These are phyloP conservation scores for Termitomyces sp. DNA, from an alignment of 768 basidiomycete species.

Conservation along the genomic window DNA sequence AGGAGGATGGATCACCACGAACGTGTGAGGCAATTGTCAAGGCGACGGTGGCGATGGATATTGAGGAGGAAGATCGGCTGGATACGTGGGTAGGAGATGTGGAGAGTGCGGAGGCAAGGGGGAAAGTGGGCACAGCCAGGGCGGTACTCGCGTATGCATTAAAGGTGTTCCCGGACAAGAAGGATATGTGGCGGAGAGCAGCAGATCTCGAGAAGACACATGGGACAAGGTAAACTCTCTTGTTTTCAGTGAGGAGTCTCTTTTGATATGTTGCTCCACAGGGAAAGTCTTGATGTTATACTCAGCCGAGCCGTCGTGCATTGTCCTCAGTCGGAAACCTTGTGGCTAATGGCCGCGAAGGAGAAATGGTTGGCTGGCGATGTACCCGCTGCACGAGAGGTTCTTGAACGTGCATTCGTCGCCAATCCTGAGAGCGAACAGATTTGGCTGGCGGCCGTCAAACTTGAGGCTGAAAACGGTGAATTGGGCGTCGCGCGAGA, in stretches of 20 bases:
- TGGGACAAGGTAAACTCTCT: conserved; percentile 59
- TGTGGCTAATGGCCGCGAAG: conserved; percentile 98
- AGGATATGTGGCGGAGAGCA: conserved; percentile 84
- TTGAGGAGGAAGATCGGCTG: conserved; percentile 91
- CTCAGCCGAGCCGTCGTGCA: conserved; percentile 81
- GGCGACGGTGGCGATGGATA: conserved; percentile 88
- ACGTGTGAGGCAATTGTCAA: conserved; percentile 96
- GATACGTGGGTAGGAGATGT: conserved; percentile 93
- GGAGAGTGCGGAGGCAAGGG: conserved; percentile 71
- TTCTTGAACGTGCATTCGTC: conserved; percentile 86
- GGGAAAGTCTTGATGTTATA: conserved; percentile 78
- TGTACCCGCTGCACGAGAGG: conserved; percentile 85
- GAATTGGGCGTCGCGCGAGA: conserved; percentile 84
- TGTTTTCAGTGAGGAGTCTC: neutral
- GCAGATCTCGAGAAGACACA: conserved; percentile 92
- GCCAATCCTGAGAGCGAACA: conserved; percentile 96
- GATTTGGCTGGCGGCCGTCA: conserved; percentile 97
- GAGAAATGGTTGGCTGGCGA: conserved; percentile 93
- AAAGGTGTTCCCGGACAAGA: conserved; percentile 84
- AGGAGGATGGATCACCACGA: conserved; percentile 75
- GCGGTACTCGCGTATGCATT: conserved; percentile 90
- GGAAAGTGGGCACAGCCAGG: conserved; percentile 77
- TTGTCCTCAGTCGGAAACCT: conserved; percentile 92
- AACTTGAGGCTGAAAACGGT: conserved; percentile 94
- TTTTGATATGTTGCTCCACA: conserved; percentile 20